phyloP scores from a whole-genome alignment of 2,329 filamentous ascomycete species.

The Aspergillus unguis region DNA sequence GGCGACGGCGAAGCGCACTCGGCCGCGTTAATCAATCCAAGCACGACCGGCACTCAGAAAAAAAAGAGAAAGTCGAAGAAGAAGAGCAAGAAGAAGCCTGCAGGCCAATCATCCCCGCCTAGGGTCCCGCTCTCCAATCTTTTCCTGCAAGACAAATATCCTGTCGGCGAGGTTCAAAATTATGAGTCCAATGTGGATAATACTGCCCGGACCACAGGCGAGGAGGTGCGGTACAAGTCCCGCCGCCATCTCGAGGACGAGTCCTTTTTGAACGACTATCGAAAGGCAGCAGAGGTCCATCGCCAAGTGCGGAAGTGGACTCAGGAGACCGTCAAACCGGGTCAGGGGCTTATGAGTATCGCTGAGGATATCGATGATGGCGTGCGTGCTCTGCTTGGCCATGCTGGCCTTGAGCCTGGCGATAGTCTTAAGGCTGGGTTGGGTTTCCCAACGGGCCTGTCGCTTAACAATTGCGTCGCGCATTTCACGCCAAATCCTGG shows the following conservation, averaged over 20 bases:
- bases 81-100: constrained; percentile 38
- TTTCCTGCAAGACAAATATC: constrained; percentile 45
- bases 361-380: constrained; percentile 55
- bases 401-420: constrained; percentile 52
- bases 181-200: constrained; percentile 43
- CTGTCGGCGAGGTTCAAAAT: constrained; percentile 46
- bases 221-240: constrained; percentile 45
- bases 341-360: constrained; percentile 48
- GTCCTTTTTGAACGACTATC: constrained; percentile 52
- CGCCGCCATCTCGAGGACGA: constrained; percentile 44
- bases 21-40: constrained; percentile 1
- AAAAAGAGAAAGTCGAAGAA: constrained; percentile 24
- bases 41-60: constrained; percentile 8
- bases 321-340: constrained; percentile 49
- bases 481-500: constrained; percentile 58
- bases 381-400: constrained; percentile 49
- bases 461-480: constrained; percentile 53
- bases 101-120: constrained; percentile 47
- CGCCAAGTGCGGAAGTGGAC: constrained; percentile 54
- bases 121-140: constrained; percentile 46
- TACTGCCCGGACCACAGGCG: constrained; percentile 45
- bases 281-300: constrained; percentile 56
- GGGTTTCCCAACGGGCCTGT: constrained; percentile 56
- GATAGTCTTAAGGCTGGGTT: constrained; percentile 51
- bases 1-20: constrained; percentile 9